Conservation (phyloP, 805 yeast species). For the Candida silvicultrix region DNA sequence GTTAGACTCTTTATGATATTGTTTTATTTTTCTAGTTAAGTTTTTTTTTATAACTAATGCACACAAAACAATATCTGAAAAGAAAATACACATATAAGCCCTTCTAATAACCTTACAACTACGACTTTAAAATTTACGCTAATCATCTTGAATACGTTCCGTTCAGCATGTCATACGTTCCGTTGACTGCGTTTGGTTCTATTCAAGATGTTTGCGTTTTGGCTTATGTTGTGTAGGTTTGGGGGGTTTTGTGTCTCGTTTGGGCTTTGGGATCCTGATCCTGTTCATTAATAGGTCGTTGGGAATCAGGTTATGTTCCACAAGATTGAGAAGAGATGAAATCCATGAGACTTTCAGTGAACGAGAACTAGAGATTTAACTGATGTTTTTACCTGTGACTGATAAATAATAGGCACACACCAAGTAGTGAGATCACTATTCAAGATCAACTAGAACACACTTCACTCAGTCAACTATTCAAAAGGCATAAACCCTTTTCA, state of each 20-base stretch:
- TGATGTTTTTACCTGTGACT: no score
- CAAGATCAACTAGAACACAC: no score
- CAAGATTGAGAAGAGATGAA: background rate
- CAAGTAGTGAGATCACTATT: no score
- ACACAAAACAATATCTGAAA: background rate
- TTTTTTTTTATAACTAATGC: background rate
- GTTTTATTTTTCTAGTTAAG: background rate
- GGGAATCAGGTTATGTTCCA: background rate
- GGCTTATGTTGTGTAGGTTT: background rate
- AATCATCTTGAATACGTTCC: background rate
- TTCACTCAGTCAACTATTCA: no score
- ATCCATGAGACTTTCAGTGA: background rate
- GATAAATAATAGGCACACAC: no score
- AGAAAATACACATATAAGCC: background rate
- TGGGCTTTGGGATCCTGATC: background rate
- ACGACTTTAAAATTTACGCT: background rate
- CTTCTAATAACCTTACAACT: background rate
- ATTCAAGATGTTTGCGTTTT: background rate
- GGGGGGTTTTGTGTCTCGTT: background rate
- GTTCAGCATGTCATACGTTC: background rate
- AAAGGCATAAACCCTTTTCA: no score
- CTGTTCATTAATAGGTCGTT: background rate
- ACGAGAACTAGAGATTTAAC: background rate
- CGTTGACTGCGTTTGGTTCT: background rate
- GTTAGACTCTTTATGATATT: background rate